Conservation (phyloP, 2,329 filamentous ascomycete species). For the Aspergillus fischeri region DNA sequence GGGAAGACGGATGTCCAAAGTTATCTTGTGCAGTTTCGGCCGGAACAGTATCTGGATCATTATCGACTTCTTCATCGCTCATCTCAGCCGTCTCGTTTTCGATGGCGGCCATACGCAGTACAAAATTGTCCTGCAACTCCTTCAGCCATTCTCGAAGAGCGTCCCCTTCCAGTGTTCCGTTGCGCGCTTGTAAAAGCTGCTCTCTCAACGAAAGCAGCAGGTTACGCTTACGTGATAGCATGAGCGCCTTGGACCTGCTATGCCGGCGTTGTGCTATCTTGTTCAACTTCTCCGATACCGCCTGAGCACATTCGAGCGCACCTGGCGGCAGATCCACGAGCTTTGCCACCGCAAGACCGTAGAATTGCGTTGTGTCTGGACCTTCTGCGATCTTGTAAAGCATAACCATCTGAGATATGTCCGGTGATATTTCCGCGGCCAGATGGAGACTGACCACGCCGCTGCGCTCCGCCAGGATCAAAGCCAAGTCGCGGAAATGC, state of each 20-base stretch:
- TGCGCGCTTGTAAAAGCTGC: slow-evolving; percentile 63
- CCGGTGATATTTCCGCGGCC: slow-evolving; percentile 59
- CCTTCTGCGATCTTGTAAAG: slow-evolving; percentile 78
- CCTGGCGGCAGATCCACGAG: slow-evolving; percentile 66
- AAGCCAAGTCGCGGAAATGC: slow-evolving; percentile 80
- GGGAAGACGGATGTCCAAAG: background rate
- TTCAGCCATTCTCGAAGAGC: slow-evolving; percentile 61
- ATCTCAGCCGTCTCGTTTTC: slow-evolving; percentile 39
- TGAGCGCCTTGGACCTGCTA: slow-evolving; percentile 55
- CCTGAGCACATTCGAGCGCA: slow-evolving; percentile 65
- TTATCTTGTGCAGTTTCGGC: slow-evolving; percentile 3
- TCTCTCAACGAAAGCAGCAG: slow-evolving; percentile 70
- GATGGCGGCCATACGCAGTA: slow-evolving; percentile 64
- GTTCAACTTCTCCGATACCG: slow-evolving; percentile 61
- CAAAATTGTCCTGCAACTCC: slow-evolving; percentile 70
- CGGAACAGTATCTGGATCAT: background rate
- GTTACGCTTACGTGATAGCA: slow-evolving; percentile 62
- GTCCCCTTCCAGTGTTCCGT: slow-evolving; percentile 62
- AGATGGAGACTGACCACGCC: slow-evolving; percentile 84
- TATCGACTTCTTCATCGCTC: slow-evolving; percentile 13
- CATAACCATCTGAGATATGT: slow-evolving; percentile 71
- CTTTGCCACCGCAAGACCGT: slow-evolving; percentile 77
- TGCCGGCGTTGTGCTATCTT: slow-evolving; percentile 55
- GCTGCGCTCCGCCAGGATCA: slow-evolving; percentile 67
- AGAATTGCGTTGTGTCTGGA: slow-evolving; percentile 65